Conservation (phyloP, 2,329 filamentous ascomycete genomes). For the Verticillium longisporum region DNA sequence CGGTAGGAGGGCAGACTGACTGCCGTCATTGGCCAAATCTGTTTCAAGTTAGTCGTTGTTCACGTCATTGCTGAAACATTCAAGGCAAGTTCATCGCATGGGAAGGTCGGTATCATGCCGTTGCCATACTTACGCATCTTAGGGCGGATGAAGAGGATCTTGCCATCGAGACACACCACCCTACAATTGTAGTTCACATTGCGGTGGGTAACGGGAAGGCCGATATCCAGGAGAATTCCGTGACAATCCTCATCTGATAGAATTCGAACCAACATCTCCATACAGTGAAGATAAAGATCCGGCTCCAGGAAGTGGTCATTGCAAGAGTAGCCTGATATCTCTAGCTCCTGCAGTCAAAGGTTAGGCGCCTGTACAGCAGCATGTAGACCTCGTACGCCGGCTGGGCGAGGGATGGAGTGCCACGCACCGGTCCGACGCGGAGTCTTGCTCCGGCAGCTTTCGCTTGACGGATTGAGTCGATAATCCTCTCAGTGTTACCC, state of each 20-base stretch:
- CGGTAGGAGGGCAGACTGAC: background rate
- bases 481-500: conserved; percentile 55
- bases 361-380: background rate
- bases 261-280: conserved; percentile 57
- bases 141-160: conserved; percentile 65
- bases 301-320: conserved; percentile 60
- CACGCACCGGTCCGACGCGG: conserved; percentile 44
- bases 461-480: conserved; percentile 46
- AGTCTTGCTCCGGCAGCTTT: conserved; percentile 33
- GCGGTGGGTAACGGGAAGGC: conserved; percentile 52
- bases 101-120: no score
- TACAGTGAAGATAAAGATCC: conserved; percentile 52
- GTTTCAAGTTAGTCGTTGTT: background rate
- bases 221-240: conserved; percentile 61
- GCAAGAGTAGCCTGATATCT: conserved; percentile 55
- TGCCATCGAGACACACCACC: conserved; percentile 45
- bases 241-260: conserved; percentile 52
- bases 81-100: no score
- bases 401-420: conserved; percentile 15
- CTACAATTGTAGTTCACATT: conserved; percentile 30
- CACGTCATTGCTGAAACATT: no score
- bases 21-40: conserved; percentile 59
- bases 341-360: conserved; percentile 29
- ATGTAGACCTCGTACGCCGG: no score
- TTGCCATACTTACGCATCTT: conserved; percentile 44